Base-by-base conservation (phyloP, 1,284 basidiomycete genomes). In the Ustilago shanxiensis region DNA sequence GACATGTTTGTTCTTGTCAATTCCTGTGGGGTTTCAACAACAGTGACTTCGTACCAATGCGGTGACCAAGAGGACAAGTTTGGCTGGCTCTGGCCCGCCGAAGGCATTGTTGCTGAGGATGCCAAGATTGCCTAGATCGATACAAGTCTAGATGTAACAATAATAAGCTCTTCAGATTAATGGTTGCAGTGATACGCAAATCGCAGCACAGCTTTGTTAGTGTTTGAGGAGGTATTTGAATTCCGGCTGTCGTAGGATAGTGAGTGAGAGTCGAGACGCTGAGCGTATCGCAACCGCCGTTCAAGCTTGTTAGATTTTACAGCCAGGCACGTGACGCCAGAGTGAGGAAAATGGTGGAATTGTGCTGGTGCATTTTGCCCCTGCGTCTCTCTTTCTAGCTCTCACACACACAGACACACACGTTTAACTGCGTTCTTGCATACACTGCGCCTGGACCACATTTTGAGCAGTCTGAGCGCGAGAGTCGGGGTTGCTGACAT, bases 41-140 rank as follows among this genome's bases (percentile, higher is more conserved):
- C 29, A 84, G 85, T 63, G 53, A 80, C 64, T 45, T 79, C 60
- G 33, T 81, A 79, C 68, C 79, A 80, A 52, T 80, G 79, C 66
- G 79, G 79, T 28, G 79, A 79, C 47, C 81, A 70, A 45, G 52
- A 72, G 50, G 85, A 86, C 60, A 68, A 74, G 59, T 80, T 81
- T 54, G 79, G 74, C 16, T 86, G 85, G 84, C 67, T 77, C 2
- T 86, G 85, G 85, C 86, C 86, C 9, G 54, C 55, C 31, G 80
- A 86, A 60, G 86, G 86, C 10, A 72, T 86, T 26, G 69, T 82
- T 53, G 79, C 78, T 33, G 74, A 78, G 53, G 79, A 81, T 63
- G 77, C 75, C 57, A 64, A 71, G 33, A 24, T 71, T 18, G 49
- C 53, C 28, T 64, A 57, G 31, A 49, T 31, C 16, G 22, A n/a